These are phyloP conservation scores for Hypholoma sublateritium DNA, from an alignment of 768 basidiomycete species.

Conservation along the genomic window DNA sequence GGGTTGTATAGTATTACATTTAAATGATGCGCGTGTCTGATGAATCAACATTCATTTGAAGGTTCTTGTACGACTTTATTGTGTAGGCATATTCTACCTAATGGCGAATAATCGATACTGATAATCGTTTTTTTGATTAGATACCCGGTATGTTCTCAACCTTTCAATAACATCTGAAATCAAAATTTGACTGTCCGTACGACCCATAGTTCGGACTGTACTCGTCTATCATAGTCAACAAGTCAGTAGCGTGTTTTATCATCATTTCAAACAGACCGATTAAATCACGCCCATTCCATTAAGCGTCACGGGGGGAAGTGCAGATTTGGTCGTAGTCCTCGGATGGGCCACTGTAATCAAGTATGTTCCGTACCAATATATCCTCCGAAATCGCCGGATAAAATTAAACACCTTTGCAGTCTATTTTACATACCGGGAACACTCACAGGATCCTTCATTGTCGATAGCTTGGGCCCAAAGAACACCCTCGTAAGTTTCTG, in stretches of 20 bases:
- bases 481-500: conserved; percentile 57
- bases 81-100: conserved; percentile 40
- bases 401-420: conserved; percentile 7
- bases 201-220: conserved; percentile 72
- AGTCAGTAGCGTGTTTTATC: conserved; percentile 34
- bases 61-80: conserved; percentile 83
- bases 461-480: conserved; percentile 78
- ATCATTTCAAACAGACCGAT: neutral
- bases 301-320: conserved; percentile 58
- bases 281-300: neutral
- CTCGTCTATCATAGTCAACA: conserved; percentile 71
- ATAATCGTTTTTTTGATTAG: neutral
- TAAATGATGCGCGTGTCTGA: neutral
- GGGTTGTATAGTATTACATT: conserved; percentile 13
- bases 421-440: conserved; percentile 51
- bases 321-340: conserved; percentile 60
- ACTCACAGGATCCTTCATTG: conserved; percentile 68
- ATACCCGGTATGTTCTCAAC: conserved; percentile 43
- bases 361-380: conserved; percentile 30
- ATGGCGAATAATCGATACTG: neutral
- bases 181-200: too few relatives aligned
- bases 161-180: conserved; percentile 14
- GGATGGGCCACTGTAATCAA: conserved; percentile 88
- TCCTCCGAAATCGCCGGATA: neutral
- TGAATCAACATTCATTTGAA: conserved; percentile 17